Base-by-base conservation (phyloP, 2,329 filamentous ascomycete species). In the Trichoderma sp. region DNA sequence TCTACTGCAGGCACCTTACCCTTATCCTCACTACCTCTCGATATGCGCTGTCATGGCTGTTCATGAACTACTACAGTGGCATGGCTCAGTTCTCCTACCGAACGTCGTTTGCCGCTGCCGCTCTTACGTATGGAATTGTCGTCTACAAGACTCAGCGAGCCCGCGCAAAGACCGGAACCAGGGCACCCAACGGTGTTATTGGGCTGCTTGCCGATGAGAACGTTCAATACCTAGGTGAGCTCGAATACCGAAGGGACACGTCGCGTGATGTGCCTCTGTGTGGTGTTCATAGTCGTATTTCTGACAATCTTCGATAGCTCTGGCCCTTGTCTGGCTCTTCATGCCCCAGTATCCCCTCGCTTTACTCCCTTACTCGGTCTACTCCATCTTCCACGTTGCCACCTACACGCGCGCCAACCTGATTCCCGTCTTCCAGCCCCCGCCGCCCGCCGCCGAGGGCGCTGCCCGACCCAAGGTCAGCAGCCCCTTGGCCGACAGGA, bases 121-220 rank as follows among this genome's bases (percentile, higher is more conserved):
- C 94, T 59, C 88, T 89, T 60, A 98, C 96, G 13, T 99, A 99
- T 81, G 95, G 96, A 73, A 98, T 99, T 74, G 96, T 99, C 60
- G 95, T 99, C 71, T 98, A 97, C 87, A 99, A 99, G 88, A 94
- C 93, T 69, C 93, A 94, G 84, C 90, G 94, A 73, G 93, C 94
- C 75, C 91, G 93, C 74, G 87, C 91, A 75, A 91, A 93, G 86
- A 85, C 89, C 60, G 90, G 91, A 72, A 89, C 84, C 71, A 89
- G 84, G 78, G 80, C 89, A 75, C 88, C 81, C 49, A 78, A 79
- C 63, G 88, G 91, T 69, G 80, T 86, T 59, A 66, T 95, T 69
- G 87, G 89, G 71, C 83, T 97, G 73, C 84, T 91, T 68, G 85
- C 89, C 14, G 96, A 99, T 79, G 96, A 99, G 86, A 99, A 99